Base-by-base conservation (phyloP, 1,284 basidiomycete genomes). In the Tilletia horrida region DNA sequence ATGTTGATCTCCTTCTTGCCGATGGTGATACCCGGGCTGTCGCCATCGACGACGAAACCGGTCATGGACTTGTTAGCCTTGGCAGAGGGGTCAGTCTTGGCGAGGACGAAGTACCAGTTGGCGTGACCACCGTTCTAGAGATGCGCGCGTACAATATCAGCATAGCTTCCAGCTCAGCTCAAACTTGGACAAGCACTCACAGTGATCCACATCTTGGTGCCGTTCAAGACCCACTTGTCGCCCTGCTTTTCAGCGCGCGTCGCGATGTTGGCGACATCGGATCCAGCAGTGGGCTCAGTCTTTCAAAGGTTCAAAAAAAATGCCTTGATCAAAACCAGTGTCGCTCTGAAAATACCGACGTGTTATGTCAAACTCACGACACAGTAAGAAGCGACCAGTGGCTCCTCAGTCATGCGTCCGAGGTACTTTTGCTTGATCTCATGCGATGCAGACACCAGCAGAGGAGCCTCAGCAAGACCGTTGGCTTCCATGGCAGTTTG, bases 1-100 rank as follows among this genome's bases (percentile, higher is more conserved):
- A 87, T 86, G 80, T 87, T 87, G 73, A 87, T 84, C 73, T 86
- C 84, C 81, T 86, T 86, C 77, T 84, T 85, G 62, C 84, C 85
- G 25, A 83, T 67, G 9, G 71, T 73, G 66, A 87, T 84, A 4
- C 86, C 86, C 0, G 81, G 80, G 0, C 84, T 76, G 70, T 86
- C 83, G 18, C 83, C 85, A 59, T 87, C 86, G 31, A 86, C 85
- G 27, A 86, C 84, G 69, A 87, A 87, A 2, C 86, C 86, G 0
- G 84, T 85, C 83, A 87, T 85, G 11, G 84, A 81, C 72, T 84
- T 85, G 75, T 82, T 82, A 2, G 84, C 79, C 35, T 84, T 83
- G 7, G 83, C 84, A 6, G 70, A 68, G 0, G 84, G 76, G 73
- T 87, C 85, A 21, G 85, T 86, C 63, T 84, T 84, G 42, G 86